Evolutionary conservation across 2,329 filamentous ascomycete genomes (phyloP).

Genomic region (Calonectria pteridis): DNA sequence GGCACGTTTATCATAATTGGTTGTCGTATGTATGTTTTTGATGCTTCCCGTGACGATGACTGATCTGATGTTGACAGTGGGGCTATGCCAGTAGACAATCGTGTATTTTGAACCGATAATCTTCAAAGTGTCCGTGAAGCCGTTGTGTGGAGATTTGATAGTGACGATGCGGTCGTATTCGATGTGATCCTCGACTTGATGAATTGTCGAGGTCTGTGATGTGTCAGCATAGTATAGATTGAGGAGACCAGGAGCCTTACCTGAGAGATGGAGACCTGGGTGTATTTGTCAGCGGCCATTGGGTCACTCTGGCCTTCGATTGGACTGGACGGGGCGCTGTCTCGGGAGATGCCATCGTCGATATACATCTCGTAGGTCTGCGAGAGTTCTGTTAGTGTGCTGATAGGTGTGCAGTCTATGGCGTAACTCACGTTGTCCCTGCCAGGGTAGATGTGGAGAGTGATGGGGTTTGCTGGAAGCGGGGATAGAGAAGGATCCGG

Average conservation of each 20-base stretch:
- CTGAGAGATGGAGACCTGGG: neutral
- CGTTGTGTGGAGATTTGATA: neutral
- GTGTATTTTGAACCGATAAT: neutral
- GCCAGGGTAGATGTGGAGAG: conserved; percentile 16
- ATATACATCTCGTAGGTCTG: conserved; percentile 23
- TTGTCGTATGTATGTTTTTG: neutral
- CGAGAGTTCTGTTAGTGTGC: neutral
- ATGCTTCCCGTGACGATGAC: neutral
- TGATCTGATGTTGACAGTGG: neutral
- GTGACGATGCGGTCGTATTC: neutral
- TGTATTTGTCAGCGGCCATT: neutral
- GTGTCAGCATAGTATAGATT: neutral
- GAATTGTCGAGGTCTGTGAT: neutral
- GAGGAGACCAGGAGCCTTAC: neutral
- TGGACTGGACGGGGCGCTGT: neutral
- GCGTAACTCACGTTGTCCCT: neutral
- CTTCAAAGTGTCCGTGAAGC: neutral
- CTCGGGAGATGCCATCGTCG: conserved; percentile 16
- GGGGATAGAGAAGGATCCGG: neutral
- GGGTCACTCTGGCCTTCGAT: neutral
- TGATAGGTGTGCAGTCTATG: fast-evolving
- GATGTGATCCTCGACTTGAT: neutral
- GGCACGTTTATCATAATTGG: neutral
- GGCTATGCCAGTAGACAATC: neutral
- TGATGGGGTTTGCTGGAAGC: conserved; percentile 1